Evolutionary conservation across 2,329 filamentous ascomycete genomes (phyloP), one percentile per base, ranked within the genome.

Genomic region (Xylariaceae sp.): DNA sequence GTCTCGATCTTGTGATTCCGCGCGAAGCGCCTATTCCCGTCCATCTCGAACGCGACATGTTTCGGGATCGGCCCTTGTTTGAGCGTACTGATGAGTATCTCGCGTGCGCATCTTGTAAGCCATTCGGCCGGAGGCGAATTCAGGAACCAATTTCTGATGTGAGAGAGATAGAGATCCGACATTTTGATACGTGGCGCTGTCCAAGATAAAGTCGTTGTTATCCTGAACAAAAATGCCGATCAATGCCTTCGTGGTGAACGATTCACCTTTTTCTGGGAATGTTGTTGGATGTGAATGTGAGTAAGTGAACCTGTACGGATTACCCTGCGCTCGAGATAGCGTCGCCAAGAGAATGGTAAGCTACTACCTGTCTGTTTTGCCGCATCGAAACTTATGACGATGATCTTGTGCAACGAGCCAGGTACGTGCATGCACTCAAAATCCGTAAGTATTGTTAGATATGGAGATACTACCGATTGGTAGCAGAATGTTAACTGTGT

Each of bases 31-130:
- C 94, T 81, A 76, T 99, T 99, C 58, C 94, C 94, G 73, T 99
- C 94, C 94, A 99, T 99, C 68, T 97, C 93, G 72, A 99, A 99
- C n/a, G 94, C 94, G 62, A 99, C 85, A 84, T 99, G 94, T 70
- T 91, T 87, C 8, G 94, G 94, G 57, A 99, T 88, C 1, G 92
- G 91, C 0, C 94, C 94, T 75, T 97, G 93, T 71, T 88, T 88
- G 56, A 97, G 77, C 53, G 92, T 89, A 57, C 91, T 90, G 67
- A 99, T 94, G 63, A 97, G 81, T 54, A 96, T 78, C 73, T 96
- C 90, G 64, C 91, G 86, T 17, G 96, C 76, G 68, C 88, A 85
- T 61, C 84, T 85, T 61, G 95, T 80, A n/a, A 83, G 85, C 88
- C 90, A 97, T 84, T 96, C 92, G 67, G 91, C 87, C 0, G 94